phyloP scores from a whole-genome alignment of 768 basidiomycete species.

The Psilocybe subaeruginosa region DNA sequence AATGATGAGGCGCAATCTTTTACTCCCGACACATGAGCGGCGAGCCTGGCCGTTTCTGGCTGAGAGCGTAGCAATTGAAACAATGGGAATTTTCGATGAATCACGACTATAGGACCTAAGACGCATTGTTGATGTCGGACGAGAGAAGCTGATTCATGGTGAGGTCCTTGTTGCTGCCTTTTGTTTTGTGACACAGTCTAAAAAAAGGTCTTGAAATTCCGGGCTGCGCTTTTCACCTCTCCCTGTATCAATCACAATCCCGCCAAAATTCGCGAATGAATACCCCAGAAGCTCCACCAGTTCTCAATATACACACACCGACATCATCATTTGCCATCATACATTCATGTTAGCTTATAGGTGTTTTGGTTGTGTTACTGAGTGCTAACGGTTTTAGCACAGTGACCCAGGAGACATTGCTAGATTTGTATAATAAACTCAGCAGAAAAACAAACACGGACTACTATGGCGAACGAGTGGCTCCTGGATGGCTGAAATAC shows the following conservation, averaged over 20 bases:
- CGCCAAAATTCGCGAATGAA: conserved; percentile 4
- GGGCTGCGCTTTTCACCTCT: neutral
- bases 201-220: conserved; percentile 20
- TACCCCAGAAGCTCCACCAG: conserved; percentile 33
- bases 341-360: conserved; percentile 65
- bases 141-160: too few species aligned
- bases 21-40: too few species aligned
- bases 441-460: conserved; percentile 64
- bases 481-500: conserved; percentile 86
- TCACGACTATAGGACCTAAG: too few species aligned
- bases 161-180: neutral
- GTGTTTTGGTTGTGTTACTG: neutral
- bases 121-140: too few species aligned
- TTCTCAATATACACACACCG: conserved; percentile 81
- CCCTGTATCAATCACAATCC: neutral
- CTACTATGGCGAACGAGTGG: conserved; percentile 63
- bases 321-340: conserved; percentile 72
- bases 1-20: too few species aligned
- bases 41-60: too few species aligned
- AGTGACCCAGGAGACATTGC: conserved; percentile 74
- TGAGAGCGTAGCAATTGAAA: too few species aligned
- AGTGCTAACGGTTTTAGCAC: conserved; percentile 8
- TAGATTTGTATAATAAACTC: conserved; percentile 69
- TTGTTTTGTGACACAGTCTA: conserved; percentile 21
- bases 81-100: too few species aligned